These are phyloP conservation scores for Cucumis variabilis DNA, from an alignment of 331 rosid genomes.

Conservation along the genomic window DNA sequence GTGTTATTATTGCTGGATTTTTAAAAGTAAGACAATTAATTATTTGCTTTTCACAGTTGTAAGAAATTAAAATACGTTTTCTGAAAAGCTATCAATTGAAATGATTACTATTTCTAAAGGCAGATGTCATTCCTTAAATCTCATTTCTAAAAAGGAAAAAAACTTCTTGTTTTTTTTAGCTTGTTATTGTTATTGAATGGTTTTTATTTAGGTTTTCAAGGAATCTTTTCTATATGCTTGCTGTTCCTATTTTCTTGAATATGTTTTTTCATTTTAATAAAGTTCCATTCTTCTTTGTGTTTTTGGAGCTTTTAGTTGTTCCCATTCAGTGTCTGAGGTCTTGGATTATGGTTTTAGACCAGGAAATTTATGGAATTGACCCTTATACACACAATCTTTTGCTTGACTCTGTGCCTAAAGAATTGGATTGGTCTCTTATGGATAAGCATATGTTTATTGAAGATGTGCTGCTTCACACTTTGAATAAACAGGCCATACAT, in stretches of 20 bases:
- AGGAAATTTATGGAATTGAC: conserved; percentile 98
- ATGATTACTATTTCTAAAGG: not conserved
- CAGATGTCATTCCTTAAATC: not conserved
- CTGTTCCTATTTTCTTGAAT: not conserved
- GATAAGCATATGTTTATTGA: conserved; percentile 90
- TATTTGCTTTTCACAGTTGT: not conserved
- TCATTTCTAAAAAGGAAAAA: not conserved
- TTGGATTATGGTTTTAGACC: conserved; percentile 69
- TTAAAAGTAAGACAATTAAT: not conserved
- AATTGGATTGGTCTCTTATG: conserved; percentile 73
- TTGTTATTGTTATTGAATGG: not conserved
- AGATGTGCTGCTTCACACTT: conserved; percentile 79
- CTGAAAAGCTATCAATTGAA: not conserved
- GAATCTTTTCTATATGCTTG: not conserved
- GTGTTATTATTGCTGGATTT: not conserved
- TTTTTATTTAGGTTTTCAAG: not conserved
- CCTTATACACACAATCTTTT: conserved; percentile 97
- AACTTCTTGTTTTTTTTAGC: not conserved
- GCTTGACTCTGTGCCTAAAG: conserved; percentile 97
- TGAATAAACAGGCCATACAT: conserved; percentile 83
- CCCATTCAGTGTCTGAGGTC: not conserved
- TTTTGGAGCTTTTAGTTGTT: not conserved
- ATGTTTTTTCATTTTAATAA: not conserved
- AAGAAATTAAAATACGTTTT: not conserved
- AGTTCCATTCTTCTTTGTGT: not conserved